Evolutionary conservation across 192 early-diverging fungal genomes (phyloP).

Genomic region (Coemansia sp.): DNA sequence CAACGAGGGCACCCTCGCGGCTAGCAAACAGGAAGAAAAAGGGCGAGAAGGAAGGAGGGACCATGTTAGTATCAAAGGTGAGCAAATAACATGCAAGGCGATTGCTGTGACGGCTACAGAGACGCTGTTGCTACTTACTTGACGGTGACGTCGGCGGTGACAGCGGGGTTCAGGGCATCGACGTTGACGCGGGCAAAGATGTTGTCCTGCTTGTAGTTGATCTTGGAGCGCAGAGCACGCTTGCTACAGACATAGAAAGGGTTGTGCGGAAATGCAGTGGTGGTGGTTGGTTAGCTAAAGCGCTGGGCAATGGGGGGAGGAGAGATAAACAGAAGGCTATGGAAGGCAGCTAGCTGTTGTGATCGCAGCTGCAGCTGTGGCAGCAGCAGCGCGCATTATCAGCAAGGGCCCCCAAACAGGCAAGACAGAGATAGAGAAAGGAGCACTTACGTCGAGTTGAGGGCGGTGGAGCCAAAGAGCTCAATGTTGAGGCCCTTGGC

Average conservation of each 20-base stretch:
- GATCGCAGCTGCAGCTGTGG: too few species aligned
- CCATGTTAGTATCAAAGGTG: too few species aligned
- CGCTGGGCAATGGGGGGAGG: too few species aligned
- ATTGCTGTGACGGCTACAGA: too few species aligned
- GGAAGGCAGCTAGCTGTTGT: too few species aligned
- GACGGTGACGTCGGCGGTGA: slow-evolving; percentile 83
- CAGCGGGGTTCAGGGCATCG: slow-evolving; percentile 93
- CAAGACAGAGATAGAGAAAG: too few species aligned
- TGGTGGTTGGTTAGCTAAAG: background rate
- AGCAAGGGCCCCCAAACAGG: too few species aligned
- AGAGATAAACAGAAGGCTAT: too few species aligned
- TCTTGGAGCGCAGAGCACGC: slow-evolving; percentile 54
- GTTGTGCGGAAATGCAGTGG: background rate
- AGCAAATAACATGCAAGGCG: too few species aligned
- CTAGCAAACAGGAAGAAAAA: slow-evolving; percentile 30
- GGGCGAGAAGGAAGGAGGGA: background rate
- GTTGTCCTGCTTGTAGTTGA: slow-evolving; percentile 95
- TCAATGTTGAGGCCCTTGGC: slow-evolving; percentile 98
- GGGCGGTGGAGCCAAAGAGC: slow-evolving; percentile 76
- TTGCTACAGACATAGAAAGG: slow-evolving; percentile 21
- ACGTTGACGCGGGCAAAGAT: slow-evolving; percentile 83
- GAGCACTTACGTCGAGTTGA: slow-evolving; percentile 67
- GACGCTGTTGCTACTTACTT: slow-evolving; percentile 8
- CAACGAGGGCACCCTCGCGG: slow-evolving; percentile 83
- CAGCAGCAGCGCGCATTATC: too few species aligned